A percentile compares a stretch with the other conserved stretches of the same genome.
phyloP scores from a whole-genome alignment of 108 stramenopile species.

The Pseudonitzschia pungens region DNA sequence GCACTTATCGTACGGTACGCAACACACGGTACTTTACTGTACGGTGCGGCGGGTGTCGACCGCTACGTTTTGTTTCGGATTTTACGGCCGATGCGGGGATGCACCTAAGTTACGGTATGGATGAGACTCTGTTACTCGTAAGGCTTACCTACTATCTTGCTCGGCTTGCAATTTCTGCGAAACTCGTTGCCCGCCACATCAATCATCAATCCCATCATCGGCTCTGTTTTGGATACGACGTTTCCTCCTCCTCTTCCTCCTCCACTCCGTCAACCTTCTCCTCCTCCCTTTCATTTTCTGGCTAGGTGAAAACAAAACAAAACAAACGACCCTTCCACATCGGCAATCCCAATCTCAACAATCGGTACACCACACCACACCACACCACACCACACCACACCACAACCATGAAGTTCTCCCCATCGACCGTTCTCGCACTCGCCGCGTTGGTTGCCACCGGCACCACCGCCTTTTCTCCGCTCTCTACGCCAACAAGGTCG shows the following conservation, averaged over 20 bases:
- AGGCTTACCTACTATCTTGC: neutral
- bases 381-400: neutral
- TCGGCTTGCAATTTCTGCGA: neutral
- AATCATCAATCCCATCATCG: neutral
- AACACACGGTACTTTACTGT: neutral
- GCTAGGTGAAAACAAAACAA: conserved; percentile 3
- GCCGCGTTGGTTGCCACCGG: conserved; percentile 29
- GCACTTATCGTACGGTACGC: no score
- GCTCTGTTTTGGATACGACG: no score
- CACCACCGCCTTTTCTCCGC: conserved; percentile 24
- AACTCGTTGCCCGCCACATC: neutral
- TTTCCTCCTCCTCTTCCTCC: no score
- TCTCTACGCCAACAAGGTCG: conserved; percentile 7
- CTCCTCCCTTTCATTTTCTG: neutral
- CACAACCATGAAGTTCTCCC: conserved; percentile 56
- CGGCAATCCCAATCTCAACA: no score
- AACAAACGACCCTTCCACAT: no score
- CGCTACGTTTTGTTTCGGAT: neutral
- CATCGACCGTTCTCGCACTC: conserved; percentile 46
- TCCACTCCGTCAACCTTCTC: neutral
- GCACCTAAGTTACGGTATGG: no score
- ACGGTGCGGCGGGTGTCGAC: neutral
- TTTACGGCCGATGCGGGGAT: neutral
- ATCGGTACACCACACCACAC: neutral
- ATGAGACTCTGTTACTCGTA: no score